Evolutionary conservation across 768 basidiomycete genomes (phyloP), one percentile per base, ranked within the genome.

Genomic region (Tulasnella sp.): DNA sequence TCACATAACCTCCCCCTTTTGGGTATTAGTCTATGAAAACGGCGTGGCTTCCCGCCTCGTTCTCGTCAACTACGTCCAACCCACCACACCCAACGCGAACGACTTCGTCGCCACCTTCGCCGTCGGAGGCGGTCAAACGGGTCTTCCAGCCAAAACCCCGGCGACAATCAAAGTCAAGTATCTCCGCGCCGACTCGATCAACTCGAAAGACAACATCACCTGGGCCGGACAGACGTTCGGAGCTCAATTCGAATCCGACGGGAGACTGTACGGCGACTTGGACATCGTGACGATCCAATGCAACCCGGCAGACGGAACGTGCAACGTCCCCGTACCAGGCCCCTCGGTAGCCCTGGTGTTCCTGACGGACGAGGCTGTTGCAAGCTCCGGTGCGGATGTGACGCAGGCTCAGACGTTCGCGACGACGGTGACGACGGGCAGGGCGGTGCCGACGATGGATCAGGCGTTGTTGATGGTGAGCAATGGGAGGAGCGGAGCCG

Each of bases 1-100:
- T 47, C 42, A 47, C 12, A 12, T 12, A 47, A 32, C 29, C 36
- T 36, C 16, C 17, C 40, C 22, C 36, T 64, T 6, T 62, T n/a
- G 32, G 22, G 19, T 8, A 14, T 19, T 26, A 69, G 41, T 69
- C 22, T 69, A 69, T 47, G 41, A 52, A 32, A 47, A 47, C 42
- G 68, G 68, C 19, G 34, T 34, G 1, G 68, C 68, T 29, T 69
- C 68, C 5, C 39, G 68, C 26, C 9, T 47, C 41, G 14, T 69
- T n/a, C 19, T 69, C 17, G 72, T 73, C 32, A 73, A 73, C 64
- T 73, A 37, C 69, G 32, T 73, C 16, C 77, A 78, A 34, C 84
- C 85, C 73, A 64, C 59, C 36, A 84, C 85, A 72, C 64, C 78
- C 0, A 69, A 69, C 19, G 42, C 70, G n/a, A n/a, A n/a, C n/a